Percentiles rank a stretch among this genome's conserved stretches.
Conservation (phyloP, 345 rosid species). For the Mangifera indica region DNA sequence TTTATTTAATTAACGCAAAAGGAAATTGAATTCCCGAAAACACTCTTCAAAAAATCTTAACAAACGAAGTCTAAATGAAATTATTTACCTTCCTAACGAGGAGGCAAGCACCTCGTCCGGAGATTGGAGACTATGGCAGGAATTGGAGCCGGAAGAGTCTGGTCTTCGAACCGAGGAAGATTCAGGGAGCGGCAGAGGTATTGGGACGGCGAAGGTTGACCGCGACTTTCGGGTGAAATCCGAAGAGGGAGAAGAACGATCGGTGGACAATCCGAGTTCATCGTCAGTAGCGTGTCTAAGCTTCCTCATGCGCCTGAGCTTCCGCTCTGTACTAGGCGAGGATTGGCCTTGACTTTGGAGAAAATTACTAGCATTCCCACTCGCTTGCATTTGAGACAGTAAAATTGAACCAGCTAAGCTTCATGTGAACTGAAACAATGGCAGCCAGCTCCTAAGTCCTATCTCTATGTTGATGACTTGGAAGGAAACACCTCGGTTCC, state of each 20-base stretch:
- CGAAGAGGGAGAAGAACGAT: constrained; percentile 28
- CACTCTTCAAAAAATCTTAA: not conserved
- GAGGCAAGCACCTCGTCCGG: constrained; percentile 25
- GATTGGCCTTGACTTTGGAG: constrained; percentile 18
- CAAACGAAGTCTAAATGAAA: not conserved
- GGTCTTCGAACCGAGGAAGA: constrained; percentile 13
- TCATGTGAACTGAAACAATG: constrained; percentile 21
- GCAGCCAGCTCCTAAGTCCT: too few relatives aligned
- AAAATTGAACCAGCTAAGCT: constrained; percentile 7
- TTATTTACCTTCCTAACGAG: constrained; percentile 23
- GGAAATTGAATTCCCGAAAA: not conserved
- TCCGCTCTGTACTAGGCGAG: constrained; percentile 16
- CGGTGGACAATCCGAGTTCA: constrained; percentile 36
- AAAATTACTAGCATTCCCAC: constrained; percentile 10
- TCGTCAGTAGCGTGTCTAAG: constrained; percentile 44
- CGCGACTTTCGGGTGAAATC: constrained; percentile 22
- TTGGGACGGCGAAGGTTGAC: constrained; percentile 46
- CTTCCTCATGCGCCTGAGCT: constrained; percentile 54
- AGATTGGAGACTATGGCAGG: constrained; percentile 12
- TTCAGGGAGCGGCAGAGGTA: constrained; percentile 62
- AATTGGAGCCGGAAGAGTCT: constrained; percentile 21
- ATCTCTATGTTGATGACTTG: not conserved
- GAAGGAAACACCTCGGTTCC: constrained; percentile 23
- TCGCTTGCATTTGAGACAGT: constrained; percentile 1
- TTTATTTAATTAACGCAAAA: too few relatives aligned